These are phyloP conservation scores for Plasmodium inui DNA, from an alignment of 169 alveolate species.

Conservation along the genomic window DNA sequence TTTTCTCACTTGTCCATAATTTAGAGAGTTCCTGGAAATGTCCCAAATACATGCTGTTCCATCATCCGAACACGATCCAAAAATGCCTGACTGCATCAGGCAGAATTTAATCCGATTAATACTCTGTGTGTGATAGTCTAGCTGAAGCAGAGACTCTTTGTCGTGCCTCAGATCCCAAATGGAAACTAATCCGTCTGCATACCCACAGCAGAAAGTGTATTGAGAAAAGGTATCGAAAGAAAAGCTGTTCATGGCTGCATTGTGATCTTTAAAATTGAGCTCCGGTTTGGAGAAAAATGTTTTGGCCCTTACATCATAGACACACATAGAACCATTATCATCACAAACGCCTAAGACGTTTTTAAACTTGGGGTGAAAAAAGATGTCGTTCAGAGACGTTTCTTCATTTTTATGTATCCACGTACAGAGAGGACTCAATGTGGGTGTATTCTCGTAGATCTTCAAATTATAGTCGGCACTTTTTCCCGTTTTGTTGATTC, in stretches of 20 bases:
- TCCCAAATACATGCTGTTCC: slow-evolving; percentile 83
- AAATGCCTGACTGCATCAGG: slow-evolving; percentile 81
- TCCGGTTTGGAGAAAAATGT: slow-evolving; percentile 51
- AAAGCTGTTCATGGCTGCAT: slow-evolving; percentile 74
- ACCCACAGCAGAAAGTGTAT: slow-evolving; percentile 76
- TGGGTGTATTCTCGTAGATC: slow-evolving; percentile 50
- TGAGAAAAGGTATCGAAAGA: slow-evolving; percentile 78
- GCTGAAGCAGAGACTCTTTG: slow-evolving; percentile 51
- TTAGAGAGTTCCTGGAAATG: slow-evolving; percentile 44
- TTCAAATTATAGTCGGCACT: slow-evolving; percentile 45
- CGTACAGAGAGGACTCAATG: slow-evolving; percentile 43
- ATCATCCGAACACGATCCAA: slow-evolving; percentile 84
- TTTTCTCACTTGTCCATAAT: slow-evolving; percentile 22
- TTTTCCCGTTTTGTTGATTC: slow-evolving; percentile 64
- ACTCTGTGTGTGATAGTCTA: slow-evolving; percentile 81
- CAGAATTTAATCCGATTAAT: slow-evolving; percentile 81
- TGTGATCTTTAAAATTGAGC: slow-evolving; percentile 37
- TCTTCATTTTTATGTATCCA: slow-evolving; percentile 44
- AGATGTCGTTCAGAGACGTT: slow-evolving; percentile 53
- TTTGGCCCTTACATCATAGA: slow-evolving; percentile 47
- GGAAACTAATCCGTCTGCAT: slow-evolving; percentile 77
- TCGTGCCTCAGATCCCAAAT: slow-evolving; percentile 81
- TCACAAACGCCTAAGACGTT: slow-evolving; percentile 60
- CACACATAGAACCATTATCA: slow-evolving; percentile 65
- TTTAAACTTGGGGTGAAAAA: slow-evolving; percentile 68